Base-by-base conservation (phyloP, 83 land plant species). In the Picea engelmannii region DNA sequence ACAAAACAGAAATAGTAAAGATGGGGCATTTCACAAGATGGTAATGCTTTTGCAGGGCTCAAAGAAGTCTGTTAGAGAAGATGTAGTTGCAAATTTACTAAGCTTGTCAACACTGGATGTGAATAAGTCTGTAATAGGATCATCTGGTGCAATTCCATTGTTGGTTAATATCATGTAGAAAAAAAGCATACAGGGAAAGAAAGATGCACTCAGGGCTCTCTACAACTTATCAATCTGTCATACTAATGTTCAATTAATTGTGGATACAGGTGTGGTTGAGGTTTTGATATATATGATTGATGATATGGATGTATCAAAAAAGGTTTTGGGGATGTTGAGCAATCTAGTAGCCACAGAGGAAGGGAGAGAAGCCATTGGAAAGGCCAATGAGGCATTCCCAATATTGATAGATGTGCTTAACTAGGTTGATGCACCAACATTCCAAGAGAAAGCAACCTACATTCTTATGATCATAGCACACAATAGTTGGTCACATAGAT, bases 391-490 rank as follows among this genome's bases (percentile, higher is more conserved):
- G 24, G 86, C 83, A 4, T 80, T 88, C 35, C 88, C 91, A 15
- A 82, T 90, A 40, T 79, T 97, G 40, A 75, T 95, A 31, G 96
- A 91, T 80, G 94, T 87, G n/a, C 84, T 97, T 59, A 83, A 83
- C 18, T 97, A 95, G 98, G 86, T 27, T 13, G 95, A 91, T 49
- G 83, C 88, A 11, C 86, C 95, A 0, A 91, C 83, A 82, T 95
- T 95, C 82, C 99, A 97, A 82, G 99, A 97, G 85, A 88, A 90
- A 76, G 95, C 92, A 25, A 84, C 89, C 16, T 95, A 95, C 81
- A 76, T 95, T 23, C 86, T 97, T 44, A 95, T 97, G 99, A 90
- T 97, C 78, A 83, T 95, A 81, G 96, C 96, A 1, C 99, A 97
- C 81, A 95, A 93, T 70, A 80, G 87, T 38, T 87, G 76, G 74